Conservation (phyloP, 495 filamentous ascomycete genomes). For the Sordaria brevicollis region DNA sequence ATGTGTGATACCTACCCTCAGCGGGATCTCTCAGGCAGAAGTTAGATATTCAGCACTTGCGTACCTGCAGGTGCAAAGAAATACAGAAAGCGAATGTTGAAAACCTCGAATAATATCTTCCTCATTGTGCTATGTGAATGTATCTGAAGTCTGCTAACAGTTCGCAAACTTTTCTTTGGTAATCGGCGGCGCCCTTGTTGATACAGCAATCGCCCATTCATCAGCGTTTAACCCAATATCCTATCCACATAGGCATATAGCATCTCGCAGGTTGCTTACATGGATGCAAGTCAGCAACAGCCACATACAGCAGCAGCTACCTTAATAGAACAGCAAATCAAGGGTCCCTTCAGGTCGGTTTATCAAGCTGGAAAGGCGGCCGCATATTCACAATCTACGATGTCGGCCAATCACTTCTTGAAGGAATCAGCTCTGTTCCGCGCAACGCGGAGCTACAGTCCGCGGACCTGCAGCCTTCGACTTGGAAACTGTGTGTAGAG, state of each 20-base stretch:
- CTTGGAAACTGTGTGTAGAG: no score
- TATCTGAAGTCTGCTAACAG: no score
- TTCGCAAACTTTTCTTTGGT: background rate
- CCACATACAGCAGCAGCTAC: no score
- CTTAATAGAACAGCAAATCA: background rate
- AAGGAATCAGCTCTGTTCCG: background rate
- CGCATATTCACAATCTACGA: background rate
- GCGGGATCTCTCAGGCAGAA: background rate
- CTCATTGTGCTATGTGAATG: no score
- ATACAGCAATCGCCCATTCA: background rate
- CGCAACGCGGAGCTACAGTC: background rate
- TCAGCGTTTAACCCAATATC: background rate
- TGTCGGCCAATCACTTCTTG: background rate
- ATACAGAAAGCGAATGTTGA: background rate
- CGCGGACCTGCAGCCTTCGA: background rate
- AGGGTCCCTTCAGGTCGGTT: background rate
- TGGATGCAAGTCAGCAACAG: background rate
- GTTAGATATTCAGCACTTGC: background rate
- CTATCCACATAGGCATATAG: background rate
- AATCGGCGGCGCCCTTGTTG: background rate
- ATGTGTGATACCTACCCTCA: background rate
- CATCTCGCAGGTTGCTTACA: background rate
- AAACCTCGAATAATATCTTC: background rate
- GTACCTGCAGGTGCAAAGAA: background rate
- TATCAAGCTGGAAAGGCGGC: no score